A percentile compares a stretch with the other conserved stretches of the same genome.
Evolutionary conservation across 1,284 basidiomycete genomes (phyloP).

Genomic region (Apiotrichum laibachii): DNA sequence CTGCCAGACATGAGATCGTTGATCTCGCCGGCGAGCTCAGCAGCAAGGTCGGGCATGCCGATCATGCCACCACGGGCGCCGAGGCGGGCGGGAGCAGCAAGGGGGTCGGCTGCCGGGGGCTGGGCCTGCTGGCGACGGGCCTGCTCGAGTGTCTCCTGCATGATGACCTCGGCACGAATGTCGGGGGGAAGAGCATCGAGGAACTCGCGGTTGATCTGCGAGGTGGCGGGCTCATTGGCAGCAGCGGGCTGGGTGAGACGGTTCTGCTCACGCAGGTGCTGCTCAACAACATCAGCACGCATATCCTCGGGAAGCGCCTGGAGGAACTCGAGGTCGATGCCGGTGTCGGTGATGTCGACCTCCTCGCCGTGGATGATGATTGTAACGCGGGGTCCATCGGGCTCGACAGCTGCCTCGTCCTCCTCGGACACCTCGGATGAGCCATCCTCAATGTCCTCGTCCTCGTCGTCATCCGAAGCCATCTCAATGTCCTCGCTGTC

Average conservation of each 20-base stretch:
- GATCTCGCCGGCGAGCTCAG: constrained; percentile 4
- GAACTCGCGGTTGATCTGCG: constrained; percentile 91
- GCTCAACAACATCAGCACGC: constrained; percentile 96
- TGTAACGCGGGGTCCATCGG: constrained; percentile 59
- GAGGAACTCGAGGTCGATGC: constrained; percentile 96
- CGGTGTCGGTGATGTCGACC: constrained; percentile 98
- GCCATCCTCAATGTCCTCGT: neutral
- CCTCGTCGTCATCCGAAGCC: constrained; percentile 38
- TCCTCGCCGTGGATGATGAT: constrained; percentile 85
- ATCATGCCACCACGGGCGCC: constrained; percentile 2
- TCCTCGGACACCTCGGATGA: constrained; percentile 1
- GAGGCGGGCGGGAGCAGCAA: neutral
- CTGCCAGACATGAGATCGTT: constrained; percentile 3
- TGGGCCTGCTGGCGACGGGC: constrained; percentile 55
- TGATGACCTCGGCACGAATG: constrained; percentile 92
- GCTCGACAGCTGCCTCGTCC: constrained; percentile 13
- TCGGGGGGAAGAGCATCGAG: constrained; percentile 93
- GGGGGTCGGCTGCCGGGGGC: neutral
- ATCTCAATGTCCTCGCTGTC: constrained; percentile 73
- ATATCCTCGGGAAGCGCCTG: constrained; percentile 98
- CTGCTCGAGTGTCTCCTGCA: constrained; percentile 85
- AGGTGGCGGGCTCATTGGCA: constrained; percentile 57
- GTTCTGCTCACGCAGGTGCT: constrained; percentile 78
- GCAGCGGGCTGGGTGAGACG: constrained; percentile 59
- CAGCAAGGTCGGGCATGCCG: constrained; percentile 7